Conservation (phyloP, 768 basidiomycete genomes). For the Wakefieldia striispora region DNA sequence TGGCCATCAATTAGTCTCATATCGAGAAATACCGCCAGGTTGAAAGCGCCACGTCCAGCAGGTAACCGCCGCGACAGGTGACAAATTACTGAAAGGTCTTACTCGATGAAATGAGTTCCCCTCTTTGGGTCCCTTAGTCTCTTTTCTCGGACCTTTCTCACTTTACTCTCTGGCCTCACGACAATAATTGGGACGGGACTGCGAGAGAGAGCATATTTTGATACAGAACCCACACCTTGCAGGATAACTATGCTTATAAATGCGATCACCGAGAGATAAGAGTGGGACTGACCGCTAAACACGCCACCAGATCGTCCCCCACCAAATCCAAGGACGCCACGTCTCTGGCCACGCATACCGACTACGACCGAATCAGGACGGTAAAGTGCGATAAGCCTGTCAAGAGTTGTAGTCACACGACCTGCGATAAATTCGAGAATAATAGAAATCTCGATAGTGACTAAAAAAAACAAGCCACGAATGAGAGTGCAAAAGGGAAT, state of each 20-base stretch:
- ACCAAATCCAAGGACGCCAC: constrained; percentile 46
- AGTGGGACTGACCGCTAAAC: constrained; percentile 20
- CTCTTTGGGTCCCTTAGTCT: constrained; percentile 86
- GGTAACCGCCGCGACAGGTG: neutral
- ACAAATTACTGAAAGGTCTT: constrained; percentile 8
- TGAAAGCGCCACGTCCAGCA: too few relatives aligned
- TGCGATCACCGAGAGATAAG: neutral
- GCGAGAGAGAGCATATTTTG: constrained; percentile 80
- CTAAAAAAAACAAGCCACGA: neutral
- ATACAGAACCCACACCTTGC: constrained; percentile 61
- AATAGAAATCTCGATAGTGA: constrained; percentile 64
- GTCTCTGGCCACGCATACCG: constrained; percentile 75
- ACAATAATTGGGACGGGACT: constrained; percentile 97
- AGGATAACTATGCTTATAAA: constrained; percentile 29
- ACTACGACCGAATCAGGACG: constrained; percentile 92
- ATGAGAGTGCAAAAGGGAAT: constrained; percentile 1
- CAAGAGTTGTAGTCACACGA: constrained; percentile 82
- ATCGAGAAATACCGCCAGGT: neutral
- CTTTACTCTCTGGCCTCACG: constrained; percentile 85
- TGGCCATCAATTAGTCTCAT: constrained; percentile 4
- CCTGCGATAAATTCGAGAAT: constrained; percentile 95
- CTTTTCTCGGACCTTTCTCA: constrained; percentile 82
- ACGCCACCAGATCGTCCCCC: constrained; percentile 21
- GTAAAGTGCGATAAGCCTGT: constrained; percentile 89
- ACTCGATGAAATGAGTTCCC: constrained; percentile 70